Evolutionary conservation across 495 filamentous ascomycete species (phyloP).

Genomic region (Penicillium cinerascens): DNA sequence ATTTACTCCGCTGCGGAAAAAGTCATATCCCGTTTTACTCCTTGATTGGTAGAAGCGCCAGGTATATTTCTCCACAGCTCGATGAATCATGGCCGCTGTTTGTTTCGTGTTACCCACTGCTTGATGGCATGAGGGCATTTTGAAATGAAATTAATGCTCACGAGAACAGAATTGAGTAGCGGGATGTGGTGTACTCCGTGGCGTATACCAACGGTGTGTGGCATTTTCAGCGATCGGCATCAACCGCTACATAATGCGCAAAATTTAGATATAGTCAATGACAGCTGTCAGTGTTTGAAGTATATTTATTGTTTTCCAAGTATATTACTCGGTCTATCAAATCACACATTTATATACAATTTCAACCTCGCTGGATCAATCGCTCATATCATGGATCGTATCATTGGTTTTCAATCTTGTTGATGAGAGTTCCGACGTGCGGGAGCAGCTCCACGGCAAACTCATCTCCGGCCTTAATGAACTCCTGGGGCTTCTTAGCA

Average conservation of each 20-base stretch:
- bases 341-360: background rate
- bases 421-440: constrained; percentile 40
- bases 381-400: background rate
- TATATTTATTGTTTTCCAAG: background rate
- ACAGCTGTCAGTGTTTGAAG: background rate
- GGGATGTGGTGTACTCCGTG: background rate
- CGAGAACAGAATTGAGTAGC: background rate
- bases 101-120: background rate
- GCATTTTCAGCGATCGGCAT: background rate
- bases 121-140: background rate
- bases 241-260: background rate
- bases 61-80: background rate
- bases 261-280: background rate
- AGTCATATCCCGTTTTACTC: constrained; percentile 12
- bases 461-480: constrained; percentile 56
- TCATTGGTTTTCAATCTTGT: constrained; percentile 35
- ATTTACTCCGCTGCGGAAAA: constrained; percentile 20
- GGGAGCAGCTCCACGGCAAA: constrained; percentile 55
- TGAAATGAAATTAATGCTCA: background rate
- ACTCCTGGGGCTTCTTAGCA: constrained; percentile 54
- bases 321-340: background rate
- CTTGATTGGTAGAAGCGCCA: constrained; percentile 4
- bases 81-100: no score
- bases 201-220: background rate
- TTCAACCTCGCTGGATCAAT: background rate